A percentile compares a stretch with the other conserved stretches of the same genome.
Evolutionary conservation across 2,329 filamentous ascomycete species (phyloP).

Genomic region (Teratosphaeria pseudoeucalypti): DNA sequence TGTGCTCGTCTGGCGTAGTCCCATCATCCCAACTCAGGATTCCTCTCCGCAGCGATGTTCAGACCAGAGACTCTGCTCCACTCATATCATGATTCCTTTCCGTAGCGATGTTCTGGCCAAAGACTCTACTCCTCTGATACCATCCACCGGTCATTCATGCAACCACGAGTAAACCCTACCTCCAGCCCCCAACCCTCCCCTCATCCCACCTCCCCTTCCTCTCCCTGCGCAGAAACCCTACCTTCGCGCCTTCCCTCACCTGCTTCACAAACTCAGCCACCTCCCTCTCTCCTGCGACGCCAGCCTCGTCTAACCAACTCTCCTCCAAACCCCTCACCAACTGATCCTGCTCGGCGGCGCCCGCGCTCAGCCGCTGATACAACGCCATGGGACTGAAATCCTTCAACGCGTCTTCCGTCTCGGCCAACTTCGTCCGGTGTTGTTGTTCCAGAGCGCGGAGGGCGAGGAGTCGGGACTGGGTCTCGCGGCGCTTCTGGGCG

Average conservation of each 20-base stretch:
- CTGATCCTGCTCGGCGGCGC: conserved; percentile 70
- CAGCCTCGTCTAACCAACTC: conserved; percentile 68
- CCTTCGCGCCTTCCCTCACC: conserved; percentile 68
- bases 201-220: conserved; percentile 93
- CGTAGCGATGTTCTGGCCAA: too few species aligned
- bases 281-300: conserved; percentile 65
- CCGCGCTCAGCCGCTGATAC: conserved; percentile 69
- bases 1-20: too few species aligned
- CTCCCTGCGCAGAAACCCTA: conserved; percentile 72
- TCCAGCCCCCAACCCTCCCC: conserved; percentile 87
- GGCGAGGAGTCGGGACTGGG: conserved; percentile 71
- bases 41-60: too few species aligned
- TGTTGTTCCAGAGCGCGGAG: conserved; percentile 83
- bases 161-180: conserved; percentile 33
- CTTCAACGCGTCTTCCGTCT: conserved; percentile 75
- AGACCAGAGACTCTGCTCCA: too few species aligned
- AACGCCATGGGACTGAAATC: conserved; percentile 79
- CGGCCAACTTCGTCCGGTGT: conserved; percentile 78
- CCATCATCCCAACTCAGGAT: too few species aligned
- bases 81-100: too few species aligned
- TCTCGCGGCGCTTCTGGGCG: conserved; percentile 53
- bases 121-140: too few species aligned
- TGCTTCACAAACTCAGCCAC: conserved; percentile 72
- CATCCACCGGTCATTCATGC: too few species aligned
- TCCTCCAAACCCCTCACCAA: conserved; percentile 79